Conservation (phyloP, 2,329 filamentous ascomycete genomes). For the Metarhizium rileyi region DNA sequence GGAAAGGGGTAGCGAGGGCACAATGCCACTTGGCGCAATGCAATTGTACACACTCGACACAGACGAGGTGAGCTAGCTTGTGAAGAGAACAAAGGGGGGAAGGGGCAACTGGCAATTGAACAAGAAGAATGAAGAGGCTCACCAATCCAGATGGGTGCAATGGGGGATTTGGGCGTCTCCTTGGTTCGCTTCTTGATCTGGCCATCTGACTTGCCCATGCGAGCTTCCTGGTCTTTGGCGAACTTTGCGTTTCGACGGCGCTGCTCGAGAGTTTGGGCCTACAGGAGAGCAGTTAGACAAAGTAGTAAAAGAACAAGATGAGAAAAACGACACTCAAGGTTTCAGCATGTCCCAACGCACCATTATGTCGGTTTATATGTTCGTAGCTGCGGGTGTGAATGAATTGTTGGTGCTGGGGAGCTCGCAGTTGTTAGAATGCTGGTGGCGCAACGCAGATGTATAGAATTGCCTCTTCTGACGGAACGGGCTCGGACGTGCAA, state of each 20-base stretch:
- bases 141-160: constrained; percentile 58
- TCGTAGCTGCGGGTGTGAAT: no score
- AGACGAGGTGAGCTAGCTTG: no score
- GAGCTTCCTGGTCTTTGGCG: constrained; percentile 60
- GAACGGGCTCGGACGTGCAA: neutral
- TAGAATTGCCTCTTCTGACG: neutral
- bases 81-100: neutral
- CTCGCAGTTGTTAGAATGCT: neutral
- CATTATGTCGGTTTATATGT: no score
- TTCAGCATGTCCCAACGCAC: no score
- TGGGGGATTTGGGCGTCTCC: constrained; percentile 47
- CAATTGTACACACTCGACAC: no score
- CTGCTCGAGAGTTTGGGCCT: constrained; percentile 81
- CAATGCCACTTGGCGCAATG: neutral
- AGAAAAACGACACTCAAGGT: no score
- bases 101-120: neutral
- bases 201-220: constrained; percentile 63
- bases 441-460: neutral
- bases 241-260: constrained; percentile 73
- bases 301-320: no score
- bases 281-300: neutral
- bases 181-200: constrained; percentile 52
- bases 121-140: constrained; percentile 19
- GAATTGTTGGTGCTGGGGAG: no score
- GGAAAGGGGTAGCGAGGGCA: neutral